phyloP scores from a whole-genome alignment of 164 flowering plant genomes.

The Paratinospora sagittata region DNA sequence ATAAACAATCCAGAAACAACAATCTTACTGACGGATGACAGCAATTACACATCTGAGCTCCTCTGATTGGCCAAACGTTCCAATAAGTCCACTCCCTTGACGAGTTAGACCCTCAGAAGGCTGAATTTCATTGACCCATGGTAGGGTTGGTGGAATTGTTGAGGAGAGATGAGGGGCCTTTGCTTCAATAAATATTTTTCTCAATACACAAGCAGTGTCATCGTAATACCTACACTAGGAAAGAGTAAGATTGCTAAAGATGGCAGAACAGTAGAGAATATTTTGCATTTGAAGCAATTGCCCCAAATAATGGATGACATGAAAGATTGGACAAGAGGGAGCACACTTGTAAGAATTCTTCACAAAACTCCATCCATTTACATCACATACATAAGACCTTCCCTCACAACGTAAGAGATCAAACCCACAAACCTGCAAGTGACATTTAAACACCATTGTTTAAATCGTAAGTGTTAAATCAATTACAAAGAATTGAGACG shows the following conservation, averaged over 20 bases:
- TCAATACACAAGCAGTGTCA: constrained; percentile 96
- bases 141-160: constrained; percentile 87
- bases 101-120: constrained; percentile 91
- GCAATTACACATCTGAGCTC: constrained; percentile 96
- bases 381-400: constrained; percentile 98
- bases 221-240: constrained; percentile 76
- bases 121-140: constrained; percentile 76
- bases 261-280: not conserved
- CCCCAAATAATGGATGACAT: not conserved
- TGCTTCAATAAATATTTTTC: constrained; percentile 97
- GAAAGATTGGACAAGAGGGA: not conserved
- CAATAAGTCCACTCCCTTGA: constrained; percentile 96
- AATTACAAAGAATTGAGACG: not conserved
- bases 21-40: constrained; percentile 83
- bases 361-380: constrained; percentile 99
- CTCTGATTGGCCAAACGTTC: constrained; percentile 94
- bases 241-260: constrained; percentile 1
- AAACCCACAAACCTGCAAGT: constrained; percentile 92
- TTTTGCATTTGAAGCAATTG: not conserved
- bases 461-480: not conserved
- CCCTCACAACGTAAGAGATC: constrained; percentile 97
- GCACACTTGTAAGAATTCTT: constrained; percentile 93
- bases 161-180: constrained; percentile 99
- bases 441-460: not conserved
- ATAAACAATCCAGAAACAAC: not conserved